phyloP scores from a whole-genome alignment of 1,284 basidiomycete genomes.

The Afroboletus lepidellus region DNA sequence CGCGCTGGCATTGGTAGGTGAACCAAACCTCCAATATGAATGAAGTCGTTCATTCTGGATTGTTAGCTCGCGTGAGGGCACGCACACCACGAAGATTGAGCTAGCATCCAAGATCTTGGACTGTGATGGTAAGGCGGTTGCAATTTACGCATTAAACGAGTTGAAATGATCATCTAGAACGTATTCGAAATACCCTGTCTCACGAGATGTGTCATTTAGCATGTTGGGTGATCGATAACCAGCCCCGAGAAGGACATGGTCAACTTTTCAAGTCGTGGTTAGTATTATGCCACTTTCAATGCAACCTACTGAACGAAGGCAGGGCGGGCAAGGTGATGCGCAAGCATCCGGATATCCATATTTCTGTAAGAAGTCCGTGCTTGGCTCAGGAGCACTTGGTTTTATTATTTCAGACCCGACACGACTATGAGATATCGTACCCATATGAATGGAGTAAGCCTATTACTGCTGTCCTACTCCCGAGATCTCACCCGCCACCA shows the following conservation, averaged over 20 bases:
- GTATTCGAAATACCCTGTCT: slow-evolving; percentile 74
- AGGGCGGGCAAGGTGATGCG: slow-evolving; percentile 68
- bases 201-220: slow-evolving; percentile 91
- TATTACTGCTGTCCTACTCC: background rate
- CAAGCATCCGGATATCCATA: slow-evolving; percentile 60
- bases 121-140: slow-evolving; percentile 50
- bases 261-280: slow-evolving; percentile 69
- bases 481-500: slow-evolving; percentile 24
- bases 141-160: background rate
- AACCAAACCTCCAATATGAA: background rate
- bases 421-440: slow-evolving; percentile 76
- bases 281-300: slow-evolving; percentile 14
- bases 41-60: slow-evolving; percentile 26
- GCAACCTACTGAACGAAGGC: background rate
- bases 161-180: slow-evolving; percentile 43
- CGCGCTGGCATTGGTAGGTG: slow-evolving; percentile 61
- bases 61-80: slow-evolving; percentile 49
- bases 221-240: slow-evolving; percentile 72
- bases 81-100: slow-evolving; percentile 61
- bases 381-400: background rate
- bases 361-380: slow-evolving; percentile 53
- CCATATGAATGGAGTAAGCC: slow-evolving; percentile 75
- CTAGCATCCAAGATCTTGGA: slow-evolving; percentile 78
- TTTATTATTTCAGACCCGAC: slow-evolving; percentile 52
- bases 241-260: slow-evolving; percentile 69